phyloP scores from a whole-genome alignment of 192 early-diverging fungal species.

The Coemansia sp. region DNA sequence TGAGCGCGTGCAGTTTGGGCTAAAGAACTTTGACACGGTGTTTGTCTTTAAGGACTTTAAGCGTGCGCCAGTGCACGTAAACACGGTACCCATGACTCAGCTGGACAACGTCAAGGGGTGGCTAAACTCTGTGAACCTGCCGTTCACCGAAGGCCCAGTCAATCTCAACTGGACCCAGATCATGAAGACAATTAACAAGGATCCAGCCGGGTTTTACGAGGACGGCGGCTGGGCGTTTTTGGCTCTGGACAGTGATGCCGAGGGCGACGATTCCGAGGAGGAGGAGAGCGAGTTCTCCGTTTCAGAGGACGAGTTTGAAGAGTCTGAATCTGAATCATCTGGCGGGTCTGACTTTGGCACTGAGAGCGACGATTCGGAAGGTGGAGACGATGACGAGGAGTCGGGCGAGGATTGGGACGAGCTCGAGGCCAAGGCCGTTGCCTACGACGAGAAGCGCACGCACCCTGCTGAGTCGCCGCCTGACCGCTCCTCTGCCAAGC shows the following conservation, averaged over 20 bases:
- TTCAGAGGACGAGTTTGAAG: conserved; percentile 56
- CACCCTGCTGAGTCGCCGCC: conserved; percentile 8
- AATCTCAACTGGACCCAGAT: conserved; percentile 94
- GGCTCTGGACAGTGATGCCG: conserved; percentile 59
- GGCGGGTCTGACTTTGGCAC: conserved; percentile 55
- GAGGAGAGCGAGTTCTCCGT: conserved; percentile 63
- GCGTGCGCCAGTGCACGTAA: conserved; percentile 87
- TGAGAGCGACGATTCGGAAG: conserved; percentile 32
- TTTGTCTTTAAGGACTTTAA: conserved; percentile 94
- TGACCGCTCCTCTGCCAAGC: conserved; percentile 26
- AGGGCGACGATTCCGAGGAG: conserved; percentile 55
- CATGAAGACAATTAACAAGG: conserved; percentile 96
- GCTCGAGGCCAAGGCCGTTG: conserved; percentile 71
- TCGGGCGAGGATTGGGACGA: conserved; percentile 80
- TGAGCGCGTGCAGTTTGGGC: conserved; percentile 94
- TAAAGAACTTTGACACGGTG: conserved; percentile 98
- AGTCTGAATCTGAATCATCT: conserved; percentile 43
- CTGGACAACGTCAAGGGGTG: conserved; percentile 94
- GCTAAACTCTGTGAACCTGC: conserved; percentile 89
- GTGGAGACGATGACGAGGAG: conserved; percentile 51
- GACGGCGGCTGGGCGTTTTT: conserved; percentile 94
- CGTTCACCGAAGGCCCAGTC: conserved; percentile 88
- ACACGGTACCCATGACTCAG: conserved; percentile 86
- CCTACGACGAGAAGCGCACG: conserved; percentile 43
- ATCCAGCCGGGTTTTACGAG: conserved; percentile 85